phyloP scores from a whole-genome alignment of 129 eudicot species.

The Helichrysum umbraculigerum region DNA sequence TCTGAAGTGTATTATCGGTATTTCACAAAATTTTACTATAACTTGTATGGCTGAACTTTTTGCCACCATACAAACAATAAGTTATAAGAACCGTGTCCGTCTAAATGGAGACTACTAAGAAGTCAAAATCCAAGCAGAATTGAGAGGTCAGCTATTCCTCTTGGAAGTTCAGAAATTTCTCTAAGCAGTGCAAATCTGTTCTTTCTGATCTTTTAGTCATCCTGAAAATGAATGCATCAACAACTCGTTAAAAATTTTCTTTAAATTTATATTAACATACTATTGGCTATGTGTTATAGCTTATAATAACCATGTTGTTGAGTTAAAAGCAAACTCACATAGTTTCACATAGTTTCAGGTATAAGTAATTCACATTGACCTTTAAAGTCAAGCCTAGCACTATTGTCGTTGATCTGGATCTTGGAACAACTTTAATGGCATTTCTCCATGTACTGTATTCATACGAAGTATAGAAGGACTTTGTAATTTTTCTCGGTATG shows the following conservation, averaged over 20 bases:
- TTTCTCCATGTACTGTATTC: not conserved
- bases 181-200: conserved; percentile 84
- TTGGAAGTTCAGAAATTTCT: conserved; percentile 80
- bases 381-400: conserved; percentile 8
- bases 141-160: conserved; percentile 84
- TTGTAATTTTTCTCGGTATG: not conserved
- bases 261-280: not conserved
- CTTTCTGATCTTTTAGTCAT: conserved; percentile 73
- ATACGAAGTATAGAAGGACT: not conserved
- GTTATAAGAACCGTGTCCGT: not conserved
- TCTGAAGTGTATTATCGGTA: not conserved
- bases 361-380: not conserved
- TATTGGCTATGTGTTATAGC: not conserved
- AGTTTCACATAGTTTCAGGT: not conserved
- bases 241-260: too few species aligned
- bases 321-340: not conserved
- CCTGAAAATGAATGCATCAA: conserved; percentile 49
- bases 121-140: conserved; percentile 88
- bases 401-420: not conserved
- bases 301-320: not conserved
- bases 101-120: not conserved
- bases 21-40: not conserved
- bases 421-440: not conserved
- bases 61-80: not conserved
- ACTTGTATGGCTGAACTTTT: not conserved